A percentile compares a stretch with the other conserved stretches of the same genome.
Conservation (phyloP, 2,329 filamentous ascomycete species). For the Arthrobotrys entomopaga region DNA sequence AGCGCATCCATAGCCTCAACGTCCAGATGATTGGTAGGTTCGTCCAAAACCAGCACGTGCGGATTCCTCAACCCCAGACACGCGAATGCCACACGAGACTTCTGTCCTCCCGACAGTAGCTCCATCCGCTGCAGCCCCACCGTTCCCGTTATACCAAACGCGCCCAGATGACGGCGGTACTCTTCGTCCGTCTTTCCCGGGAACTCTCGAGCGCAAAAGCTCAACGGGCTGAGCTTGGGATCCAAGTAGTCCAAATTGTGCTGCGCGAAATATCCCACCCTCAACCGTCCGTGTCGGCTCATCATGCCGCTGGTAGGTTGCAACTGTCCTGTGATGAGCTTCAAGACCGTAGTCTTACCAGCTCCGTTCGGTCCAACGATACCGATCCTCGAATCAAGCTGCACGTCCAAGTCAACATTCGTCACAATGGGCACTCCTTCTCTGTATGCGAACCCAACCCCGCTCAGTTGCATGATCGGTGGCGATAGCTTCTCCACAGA, state of each 20-base stretch:
- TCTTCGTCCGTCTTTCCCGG: constrained; percentile 94
- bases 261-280: constrained; percentile 96
- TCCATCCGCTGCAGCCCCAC: constrained; percentile 97
- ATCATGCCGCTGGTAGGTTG: constrained; percentile 81
- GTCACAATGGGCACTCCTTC: constrained; percentile 80
- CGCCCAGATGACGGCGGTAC: constrained; percentile 92
- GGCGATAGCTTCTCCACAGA: constrained; percentile 97
- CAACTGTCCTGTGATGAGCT: constrained; percentile 91
- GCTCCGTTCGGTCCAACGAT: constrained; percentile 99
- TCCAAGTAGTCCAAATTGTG: constrained; percentile 98
- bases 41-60: constrained; percentile 96
- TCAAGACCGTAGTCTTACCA: constrained; percentile 97
- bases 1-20: constrained; percentile 99
- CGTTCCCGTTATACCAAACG: constrained; percentile 89
- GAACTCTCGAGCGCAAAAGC: constrained; percentile 94
- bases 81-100: constrained; percentile 98
- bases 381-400: constrained; percentile 96
- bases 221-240: constrained; percentile 85
- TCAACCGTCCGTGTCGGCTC: constrained; percentile 84
- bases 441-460: constrained; percentile 88
- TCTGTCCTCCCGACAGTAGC: constrained; percentile 93
- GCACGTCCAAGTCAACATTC: constrained; percentile 93
- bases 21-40: constrained; percentile 98
- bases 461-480: constrained; percentile 96
- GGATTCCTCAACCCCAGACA: constrained; percentile 92